Evolutionary conservation across 805 yeast genomes (phyloP).

Genomic region (Candida coquimbonensis): DNA sequence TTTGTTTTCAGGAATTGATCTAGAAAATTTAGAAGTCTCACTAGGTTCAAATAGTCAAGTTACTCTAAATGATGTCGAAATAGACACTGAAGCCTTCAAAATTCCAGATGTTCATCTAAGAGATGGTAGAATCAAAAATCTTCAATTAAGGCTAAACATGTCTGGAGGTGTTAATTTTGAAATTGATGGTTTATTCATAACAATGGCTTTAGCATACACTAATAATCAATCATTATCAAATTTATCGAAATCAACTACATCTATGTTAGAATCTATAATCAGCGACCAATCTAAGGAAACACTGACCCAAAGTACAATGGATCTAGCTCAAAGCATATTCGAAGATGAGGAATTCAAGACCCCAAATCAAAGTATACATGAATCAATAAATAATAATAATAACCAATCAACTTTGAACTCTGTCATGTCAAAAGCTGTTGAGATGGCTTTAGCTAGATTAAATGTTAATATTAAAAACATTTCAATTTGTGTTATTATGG

Average conservation of each 20-base stretch:
- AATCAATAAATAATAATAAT: constrained; percentile 8
- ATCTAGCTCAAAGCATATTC: constrained; percentile 50
- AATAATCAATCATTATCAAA: neutral
- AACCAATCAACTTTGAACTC: constrained; percentile 38
- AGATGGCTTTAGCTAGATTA: constrained; percentile 56
- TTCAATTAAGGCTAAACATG: constrained; percentile 55
- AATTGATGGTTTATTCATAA: constrained; percentile 48
- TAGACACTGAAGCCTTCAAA: constrained; percentile 65
- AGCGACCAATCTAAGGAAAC: constrained; percentile 36
- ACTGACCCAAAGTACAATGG: constrained; percentile 67
- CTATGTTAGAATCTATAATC: constrained; percentile 11
- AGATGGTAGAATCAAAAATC: constrained; percentile 49
- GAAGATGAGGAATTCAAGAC: constrained; percentile 19
- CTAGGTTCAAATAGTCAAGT: constrained; percentile 49
- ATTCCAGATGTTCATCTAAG: constrained; percentile 59
- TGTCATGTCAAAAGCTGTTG: constrained; percentile 59
- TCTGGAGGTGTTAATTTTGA: constrained; percentile 64
- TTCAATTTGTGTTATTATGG: constrained; percentile 42
- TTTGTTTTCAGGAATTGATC: constrained; percentile 73
- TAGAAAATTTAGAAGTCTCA: constrained; percentile 76
- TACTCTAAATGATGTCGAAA: constrained; percentile 51
- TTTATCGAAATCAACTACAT: neutral
- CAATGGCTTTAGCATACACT: constrained; percentile 29
- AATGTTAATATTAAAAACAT: constrained; percentile 43
- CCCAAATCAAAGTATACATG: constrained; percentile 15